phyloP scores from a whole-genome alignment of 2,329 filamentous ascomycete species.

The Phoma herbarum region DNA sequence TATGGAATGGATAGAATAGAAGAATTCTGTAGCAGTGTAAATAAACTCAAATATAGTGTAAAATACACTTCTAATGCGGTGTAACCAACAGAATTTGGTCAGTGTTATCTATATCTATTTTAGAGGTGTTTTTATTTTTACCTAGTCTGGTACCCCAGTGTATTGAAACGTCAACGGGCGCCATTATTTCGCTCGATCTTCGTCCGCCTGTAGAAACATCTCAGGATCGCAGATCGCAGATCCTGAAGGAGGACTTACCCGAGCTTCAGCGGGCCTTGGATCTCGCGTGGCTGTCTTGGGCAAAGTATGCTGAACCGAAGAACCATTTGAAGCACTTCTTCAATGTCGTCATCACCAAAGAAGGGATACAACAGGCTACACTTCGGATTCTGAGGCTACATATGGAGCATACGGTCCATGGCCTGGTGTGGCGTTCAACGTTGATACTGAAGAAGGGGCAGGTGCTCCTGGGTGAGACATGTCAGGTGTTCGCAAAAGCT shows the following conservation, averaged over 20 bases:
- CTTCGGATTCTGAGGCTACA: neutral
- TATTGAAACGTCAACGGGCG: neutral
- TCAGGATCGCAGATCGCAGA: neutral
- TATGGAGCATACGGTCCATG: neutral
- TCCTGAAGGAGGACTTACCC: neutral
- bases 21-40: too few species aligned
- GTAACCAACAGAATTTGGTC: too few species aligned
- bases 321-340: neutral
- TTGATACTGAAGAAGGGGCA: neutral
- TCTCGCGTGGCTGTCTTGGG: neutral
- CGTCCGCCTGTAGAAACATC: neutral
- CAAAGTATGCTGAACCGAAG: neutral
- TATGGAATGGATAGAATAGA: too few species aligned
- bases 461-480: neutral
- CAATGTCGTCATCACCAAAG: neutral
- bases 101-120: too few species aligned
- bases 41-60: too few species aligned
- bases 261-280: neutral
- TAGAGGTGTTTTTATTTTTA: too few species aligned
- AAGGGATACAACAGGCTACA: neutral
- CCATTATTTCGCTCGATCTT: neutral
- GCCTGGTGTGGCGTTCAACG: neutral
- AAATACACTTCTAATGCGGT: too few species aligned
- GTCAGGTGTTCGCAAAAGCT: neutral
- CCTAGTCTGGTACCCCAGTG: too few species aligned